Conservation (phyloP, 768 basidiomycete species). For the Leccinum variicolor region DNA sequence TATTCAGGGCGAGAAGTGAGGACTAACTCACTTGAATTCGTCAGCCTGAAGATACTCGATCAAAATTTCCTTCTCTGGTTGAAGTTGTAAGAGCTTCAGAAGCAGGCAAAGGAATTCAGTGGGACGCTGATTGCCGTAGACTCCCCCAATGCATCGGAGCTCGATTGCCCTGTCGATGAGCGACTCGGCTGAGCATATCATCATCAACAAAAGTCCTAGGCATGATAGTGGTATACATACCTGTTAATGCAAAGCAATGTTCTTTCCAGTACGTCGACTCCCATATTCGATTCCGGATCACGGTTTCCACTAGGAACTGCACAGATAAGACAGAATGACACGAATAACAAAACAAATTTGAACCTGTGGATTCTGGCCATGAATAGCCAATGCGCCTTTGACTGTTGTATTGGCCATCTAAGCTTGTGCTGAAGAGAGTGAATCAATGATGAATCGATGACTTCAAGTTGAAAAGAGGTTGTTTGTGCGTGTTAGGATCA, state of each 20-base stretch:
- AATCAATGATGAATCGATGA: neutral
- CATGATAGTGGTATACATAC: constrained; percentile 38
- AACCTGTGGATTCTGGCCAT: constrained; percentile 97
- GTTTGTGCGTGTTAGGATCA: constrained; percentile 24
- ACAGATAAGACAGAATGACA: constrained; percentile 17
- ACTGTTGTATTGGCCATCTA: constrained; percentile 93
- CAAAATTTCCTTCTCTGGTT: constrained; percentile 96
- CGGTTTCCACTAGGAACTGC: constrained; percentile 92
- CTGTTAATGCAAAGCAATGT: constrained; percentile 95
- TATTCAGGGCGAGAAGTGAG: neutral
- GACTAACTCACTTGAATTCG: constrained; percentile 88
- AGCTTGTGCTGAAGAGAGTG: neutral
- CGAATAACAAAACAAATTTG: neutral
- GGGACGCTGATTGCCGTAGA: constrained; percentile 92
- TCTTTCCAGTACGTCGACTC: constrained; percentile 97
- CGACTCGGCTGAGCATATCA: constrained; percentile 64
- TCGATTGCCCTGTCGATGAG: constrained; percentile 93
- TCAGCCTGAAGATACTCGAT: constrained; percentile 94
- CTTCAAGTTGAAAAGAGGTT: constrained; percentile 1
- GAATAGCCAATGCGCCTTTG: constrained; percentile 81
- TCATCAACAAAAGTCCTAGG: neutral
- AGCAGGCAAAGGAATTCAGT: constrained; percentile 92
- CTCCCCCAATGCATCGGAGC: constrained; percentile 81
- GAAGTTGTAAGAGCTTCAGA: constrained; percentile 92
- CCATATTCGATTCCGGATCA: constrained; percentile 94